These are phyloP conservation scores for Physcia stellaris DNA, from an alignment of 495 filamentous ascomycete genomes.

Conservation along the genomic window DNA sequence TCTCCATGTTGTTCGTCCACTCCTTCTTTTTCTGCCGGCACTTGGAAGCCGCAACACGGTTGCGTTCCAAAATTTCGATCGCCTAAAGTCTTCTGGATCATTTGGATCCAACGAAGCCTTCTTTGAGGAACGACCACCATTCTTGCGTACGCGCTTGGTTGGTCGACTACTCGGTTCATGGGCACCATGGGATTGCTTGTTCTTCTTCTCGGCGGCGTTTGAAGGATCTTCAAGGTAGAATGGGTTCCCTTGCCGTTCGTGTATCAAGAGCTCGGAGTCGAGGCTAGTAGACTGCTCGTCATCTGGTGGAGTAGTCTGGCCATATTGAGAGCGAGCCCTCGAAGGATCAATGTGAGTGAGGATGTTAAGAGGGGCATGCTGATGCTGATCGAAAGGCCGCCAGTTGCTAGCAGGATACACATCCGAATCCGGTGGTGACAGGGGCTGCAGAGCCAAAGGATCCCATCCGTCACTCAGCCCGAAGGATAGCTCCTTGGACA, in stretches of 20 bases:
- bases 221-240: not conserved
- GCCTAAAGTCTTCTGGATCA: slow-evolving; percentile 12
- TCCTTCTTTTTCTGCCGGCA: slow-evolving; percentile 81
- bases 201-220: slow-evolving; percentile 1
- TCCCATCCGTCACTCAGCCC: no score
- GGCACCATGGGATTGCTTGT: not conserved
- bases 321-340: slow-evolving; percentile 11
- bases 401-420: slow-evolving; percentile 3
- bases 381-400: slow-evolving; percentile 9
- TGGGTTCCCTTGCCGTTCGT: slow-evolving; percentile 3
- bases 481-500: no score
- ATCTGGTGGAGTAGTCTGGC: slow-evolving; percentile 16
- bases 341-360: slow-evolving; percentile 9
- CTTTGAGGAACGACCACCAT: slow-evolving; percentile 4
- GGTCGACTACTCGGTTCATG: not conserved
- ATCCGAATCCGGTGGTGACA: slow-evolving; percentile 13
- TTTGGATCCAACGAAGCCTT: slow-evolving; percentile 1
- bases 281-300: slow-evolving; percentile 7
- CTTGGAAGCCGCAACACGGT: slow-evolving; percentile 73
- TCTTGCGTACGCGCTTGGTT: slow-evolving; percentile 15
- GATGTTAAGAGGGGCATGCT: slow-evolving; percentile 6
- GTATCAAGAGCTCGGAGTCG: slow-evolving; percentile 8
- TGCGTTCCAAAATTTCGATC: slow-evolving; percentile 54
- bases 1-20: slow-evolving; percentile 47
- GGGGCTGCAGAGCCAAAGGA: no score